These are phyloP conservation scores for Nakaseomyces bracarensis DNA, from an alignment of 1,139 yeast species.

Conservation along the genomic window DNA sequence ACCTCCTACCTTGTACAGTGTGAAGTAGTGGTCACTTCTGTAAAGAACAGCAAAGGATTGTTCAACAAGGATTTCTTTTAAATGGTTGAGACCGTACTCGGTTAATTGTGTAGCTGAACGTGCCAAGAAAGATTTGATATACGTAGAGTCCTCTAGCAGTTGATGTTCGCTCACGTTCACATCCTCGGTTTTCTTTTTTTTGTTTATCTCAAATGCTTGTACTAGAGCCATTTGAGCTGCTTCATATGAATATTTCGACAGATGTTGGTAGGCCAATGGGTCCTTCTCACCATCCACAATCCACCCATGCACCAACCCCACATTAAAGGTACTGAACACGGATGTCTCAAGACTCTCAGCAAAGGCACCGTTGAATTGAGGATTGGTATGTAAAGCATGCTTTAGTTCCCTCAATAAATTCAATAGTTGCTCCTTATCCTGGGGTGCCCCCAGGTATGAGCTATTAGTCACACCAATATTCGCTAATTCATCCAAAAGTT, in stretches of 20 bases:
- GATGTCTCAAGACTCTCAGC: slow-evolving; percentile 38
- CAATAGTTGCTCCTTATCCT: slow-evolving; percentile 18
- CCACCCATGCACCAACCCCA: slow-evolving; percentile 47
- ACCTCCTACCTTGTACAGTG: slow-evolving; percentile 48
- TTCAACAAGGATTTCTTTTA: slow-evolving; percentile 38
- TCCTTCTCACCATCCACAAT: slow-evolving; percentile 34
- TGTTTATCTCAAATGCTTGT: slow-evolving; percentile 33
- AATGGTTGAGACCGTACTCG: slow-evolving; percentile 44
- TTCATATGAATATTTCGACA: slow-evolving; percentile 39
- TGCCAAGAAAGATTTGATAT: slow-evolving; percentile 34
- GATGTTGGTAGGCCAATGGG: slow-evolving; percentile 26
- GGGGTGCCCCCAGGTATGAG: slow-evolving; percentile 8
- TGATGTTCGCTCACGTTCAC: slow-evolving; percentile 16
- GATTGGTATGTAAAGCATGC: slow-evolving; percentile 66
- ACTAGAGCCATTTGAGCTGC: slow-evolving; percentile 38
- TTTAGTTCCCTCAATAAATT: slow-evolving; percentile 53
- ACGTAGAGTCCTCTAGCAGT: slow-evolving; percentile 28
- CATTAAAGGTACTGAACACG: slow-evolving; percentile 38
- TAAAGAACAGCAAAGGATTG: slow-evolving; percentile 58
- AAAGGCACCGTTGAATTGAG: slow-evolving; percentile 59
- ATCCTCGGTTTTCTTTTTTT: slow-evolving; percentile 9
- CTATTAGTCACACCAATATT: slow-evolving; percentile 35
- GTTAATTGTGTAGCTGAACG: slow-evolving; percentile 67
- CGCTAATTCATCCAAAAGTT: slow-evolving; percentile 40
- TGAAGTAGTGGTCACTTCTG: slow-evolving; percentile 75